phyloP scores from a whole-genome alignment of 2,329 filamentous ascomycete species.

The Anthostomella pinea region DNA sequence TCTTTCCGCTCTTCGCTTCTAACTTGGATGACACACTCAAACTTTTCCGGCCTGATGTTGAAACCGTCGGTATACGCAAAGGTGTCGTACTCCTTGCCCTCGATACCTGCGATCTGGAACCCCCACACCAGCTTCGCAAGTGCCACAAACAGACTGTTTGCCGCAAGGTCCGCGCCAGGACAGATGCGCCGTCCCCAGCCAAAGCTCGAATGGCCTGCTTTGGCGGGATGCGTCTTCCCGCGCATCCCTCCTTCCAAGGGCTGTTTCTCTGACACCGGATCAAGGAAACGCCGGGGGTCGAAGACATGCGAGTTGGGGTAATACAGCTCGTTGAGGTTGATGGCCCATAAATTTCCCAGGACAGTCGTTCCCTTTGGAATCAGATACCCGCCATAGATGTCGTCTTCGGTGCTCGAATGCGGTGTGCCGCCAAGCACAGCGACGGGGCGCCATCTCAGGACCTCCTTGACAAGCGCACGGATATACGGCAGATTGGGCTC shows the following conservation, averaged over 20 bases:
- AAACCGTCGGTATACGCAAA: slow-evolving; percentile 42
- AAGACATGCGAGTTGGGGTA: slow-evolving; percentile 31
- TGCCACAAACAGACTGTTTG: slow-evolving; percentile 45
- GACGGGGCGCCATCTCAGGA: slow-evolving; percentile 40
- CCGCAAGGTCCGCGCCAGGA: slow-evolving; percentile 48
- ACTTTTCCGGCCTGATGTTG: slow-evolving; percentile 41
- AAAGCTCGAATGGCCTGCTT: slow-evolving; percentile 38
- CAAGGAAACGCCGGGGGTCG: slow-evolving; percentile 6
- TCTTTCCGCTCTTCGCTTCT: slow-evolving; percentile 31
- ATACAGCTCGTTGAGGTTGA: slow-evolving; percentile 40
- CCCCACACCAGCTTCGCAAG: slow-evolving; percentile 53
- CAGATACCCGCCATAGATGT: slow-evolving; percentile 41
- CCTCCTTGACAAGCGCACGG: slow-evolving; percentile 37
- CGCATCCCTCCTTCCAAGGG: too few relatives aligned
- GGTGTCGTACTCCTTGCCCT: slow-evolving; percentile 32
- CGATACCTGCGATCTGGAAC: slow-evolving; percentile 39
- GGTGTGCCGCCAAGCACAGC: slow-evolving; percentile 44
- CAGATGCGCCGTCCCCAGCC: slow-evolving; percentile 42
- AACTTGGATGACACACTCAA: slow-evolving; percentile 38
- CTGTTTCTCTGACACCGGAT: too few relatives aligned
- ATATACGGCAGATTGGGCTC: slow-evolving; percentile 33
- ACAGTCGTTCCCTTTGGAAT: slow-evolving; percentile 42
- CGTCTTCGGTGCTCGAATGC: slow-evolving; percentile 43
- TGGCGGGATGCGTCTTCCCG: slow-evolving; percentile 36
- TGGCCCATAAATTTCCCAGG: slow-evolving; percentile 29